Base-by-base conservation (phyloP, 306 rosid species). In the Mucuna pruriens region DNA sequence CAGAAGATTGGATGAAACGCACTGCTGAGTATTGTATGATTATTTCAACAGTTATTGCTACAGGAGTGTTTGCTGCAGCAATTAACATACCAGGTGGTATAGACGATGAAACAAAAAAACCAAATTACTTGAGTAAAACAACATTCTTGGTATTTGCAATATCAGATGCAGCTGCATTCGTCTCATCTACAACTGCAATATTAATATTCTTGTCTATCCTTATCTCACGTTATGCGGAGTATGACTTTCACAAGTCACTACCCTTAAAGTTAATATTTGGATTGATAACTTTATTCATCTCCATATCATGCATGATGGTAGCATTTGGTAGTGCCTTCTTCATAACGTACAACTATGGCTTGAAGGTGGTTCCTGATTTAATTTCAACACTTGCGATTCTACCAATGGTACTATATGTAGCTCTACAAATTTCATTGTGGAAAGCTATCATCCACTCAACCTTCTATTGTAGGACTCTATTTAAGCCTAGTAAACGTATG, bases 211-310 rank as follows among this genome's bases (percentile, higher is more conserved):
- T 86, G 77, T 86, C 87, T 2, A 86, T 87, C 20, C 86, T 87
- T 5, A 48, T 81, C 1, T 85, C 94, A 0, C 90, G 92, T 4
- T 87, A 81, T 5, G 82, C 86, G 0, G 87, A 87, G 61, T 16
- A 80, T 1, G 90, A 90, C 58, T 90, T 90, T 25, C 42, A 84
- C 17, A 58, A 12, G 44, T 79, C 88, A 10, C 57, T 90, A 2
- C 92, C 94, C 0, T 1, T 44, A n/a, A 90, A 83, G 86, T 49
- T 90, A 52, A 83, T 88, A 40, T 10, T 9, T n/a, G 94, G 92
- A 68, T 13, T 90, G 2, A 1, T 86, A 0, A 17, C 76, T 0
- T 75, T 90, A 0, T 84, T 85, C 78, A 17, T 88, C 60, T 88
- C 90, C 42, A 72, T 88, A 31, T 22, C 81, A 25, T 68, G 84